Evolutionary conservation across 345 rosid species (phyloP).

Genomic region (Citrus maxima): DNA sequence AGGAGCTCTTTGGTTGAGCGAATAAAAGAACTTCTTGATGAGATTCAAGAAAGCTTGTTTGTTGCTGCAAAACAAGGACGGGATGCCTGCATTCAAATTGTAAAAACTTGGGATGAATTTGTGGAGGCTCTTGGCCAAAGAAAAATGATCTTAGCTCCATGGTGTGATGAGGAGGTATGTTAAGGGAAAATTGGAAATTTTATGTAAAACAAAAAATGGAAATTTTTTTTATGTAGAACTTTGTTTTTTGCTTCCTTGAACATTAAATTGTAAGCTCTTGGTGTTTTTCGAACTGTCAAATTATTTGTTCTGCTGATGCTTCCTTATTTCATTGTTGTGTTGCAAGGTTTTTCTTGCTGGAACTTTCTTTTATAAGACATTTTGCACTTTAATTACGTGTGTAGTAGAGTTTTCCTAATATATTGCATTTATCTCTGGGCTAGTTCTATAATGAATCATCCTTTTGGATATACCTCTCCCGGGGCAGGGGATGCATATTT

Average conservation of each 20-base stretch:
- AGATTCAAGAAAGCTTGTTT: conserved; percentile 65
- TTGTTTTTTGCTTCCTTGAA: background rate
- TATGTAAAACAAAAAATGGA: no score
- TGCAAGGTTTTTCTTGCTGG: background rate
- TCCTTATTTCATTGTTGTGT: background rate
- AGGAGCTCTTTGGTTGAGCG: conserved; percentile 56
- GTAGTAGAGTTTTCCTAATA: background rate
- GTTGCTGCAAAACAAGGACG: conserved; percentile 65
- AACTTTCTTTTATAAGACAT: background rate
- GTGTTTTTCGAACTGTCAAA: background rate
- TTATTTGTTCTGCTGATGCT: background rate
- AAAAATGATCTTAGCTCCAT: conserved; percentile 94
- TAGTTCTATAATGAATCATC: background rate
- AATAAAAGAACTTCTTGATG: conserved; percentile 51
- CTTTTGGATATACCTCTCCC: background rate
- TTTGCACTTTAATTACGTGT: background rate
- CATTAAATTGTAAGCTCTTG: background rate
- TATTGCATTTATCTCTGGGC: background rate
- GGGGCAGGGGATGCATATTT: background rate
- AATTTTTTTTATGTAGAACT: background rate
- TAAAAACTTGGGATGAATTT: conserved; percentile 87
- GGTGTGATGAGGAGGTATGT: conserved; percentile 93
- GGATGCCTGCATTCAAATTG: conserved; percentile 64
- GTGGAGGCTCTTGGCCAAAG: conserved; percentile 60
- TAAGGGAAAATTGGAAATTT: background rate